Base-by-base conservation (phyloP, 768 basidiomycete genomes). In the Tephrocybe rancida region DNA sequence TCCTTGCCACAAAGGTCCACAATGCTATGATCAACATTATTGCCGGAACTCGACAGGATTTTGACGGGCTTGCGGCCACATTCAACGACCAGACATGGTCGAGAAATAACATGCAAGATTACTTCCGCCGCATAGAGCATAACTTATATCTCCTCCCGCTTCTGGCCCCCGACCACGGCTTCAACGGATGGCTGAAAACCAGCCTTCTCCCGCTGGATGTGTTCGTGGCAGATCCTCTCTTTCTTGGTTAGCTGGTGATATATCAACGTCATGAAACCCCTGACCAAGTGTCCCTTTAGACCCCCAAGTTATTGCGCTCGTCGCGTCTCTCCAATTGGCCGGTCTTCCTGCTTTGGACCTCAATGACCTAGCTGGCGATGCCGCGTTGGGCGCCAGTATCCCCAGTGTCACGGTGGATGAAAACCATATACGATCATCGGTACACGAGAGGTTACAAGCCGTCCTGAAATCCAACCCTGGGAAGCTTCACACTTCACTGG, bases 1-100 rank as follows among this genome's bases (percentile, higher is more conserved):
- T 5, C n/a, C 10, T 9, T 16, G 5, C 16, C 39, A 13, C 18
- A 7, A 24, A 69, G 68, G 42, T 67, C 10, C 65, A 69, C 51
- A 70, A 70, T 47, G 69, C 62, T 3, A 57, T 69, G 61, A 61
- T 67, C 52, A 70, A 69, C 47, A 61, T 67, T 21, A 61, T 70
- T 18, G 59, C 58, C 2, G 59, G 56, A 13, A 66, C 67, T 21
- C 26, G 54, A 19, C 44, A 56, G 18, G 67, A 69, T 53, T 68
- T 67, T 37, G 60, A 70, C 51, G 55, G 55, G 22, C 44, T 69
- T 11, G 69, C 67, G 0, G 16, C 50, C 11, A 59, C 51, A 13
- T 68, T 67, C 48, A 57, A 62, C n/a, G 67, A 71, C 43, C 5
- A 44, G 11, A 61, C 64, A 0, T 70, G 69, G 69, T 64, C 63